Conservation (phyloP, 1,139 yeast species). For the Suhomyces coccinellae region DNA sequence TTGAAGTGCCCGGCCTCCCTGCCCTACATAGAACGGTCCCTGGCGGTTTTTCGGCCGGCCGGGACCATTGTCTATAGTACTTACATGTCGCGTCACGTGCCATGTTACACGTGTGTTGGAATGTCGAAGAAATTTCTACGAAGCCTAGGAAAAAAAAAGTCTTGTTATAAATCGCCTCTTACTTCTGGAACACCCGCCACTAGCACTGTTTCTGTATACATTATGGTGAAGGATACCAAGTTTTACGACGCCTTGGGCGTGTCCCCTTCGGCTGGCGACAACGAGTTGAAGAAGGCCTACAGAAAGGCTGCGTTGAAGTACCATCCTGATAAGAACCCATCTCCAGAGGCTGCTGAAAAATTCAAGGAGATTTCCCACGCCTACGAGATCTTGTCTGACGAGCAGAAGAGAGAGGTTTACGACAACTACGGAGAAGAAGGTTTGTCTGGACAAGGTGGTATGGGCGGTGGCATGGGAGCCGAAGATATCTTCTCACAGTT, state of each 20-base stretch:
- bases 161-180: conserved; percentile 6
- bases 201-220: neutral
- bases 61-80: neutral
- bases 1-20: conserved; percentile 14
- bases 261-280: conserved; percentile 71
- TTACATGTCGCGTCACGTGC: conserved; percentile 5
- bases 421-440: conserved; percentile 95
- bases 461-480: conserved; percentile 77
- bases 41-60: neutral
- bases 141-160: conserved; percentile 7
- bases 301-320: conserved; percentile 88
- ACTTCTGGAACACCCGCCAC: conserved; percentile 1
- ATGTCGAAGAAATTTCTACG: conserved; percentile 12
- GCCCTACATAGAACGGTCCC: neutral
- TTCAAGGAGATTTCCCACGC: conserved; percentile 91
- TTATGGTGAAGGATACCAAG: conserved; percentile 89
- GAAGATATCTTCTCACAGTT: conserved; percentile 92
- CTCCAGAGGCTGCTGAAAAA: conserved; percentile 92
- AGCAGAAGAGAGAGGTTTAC: conserved; percentile 84
- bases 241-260: conserved; percentile 86
- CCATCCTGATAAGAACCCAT: conserved; percentile 88
- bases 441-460: conserved; percentile 70
- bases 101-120: conserved; percentile 9
- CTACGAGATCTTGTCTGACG: conserved; percentile 82
- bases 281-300: conserved; percentile 92